Percentiles rank a stretch among this genome's conserved stretches.
Evolutionary conservation across 176 grass and related monocot species (phyloP).

Genomic region (Thalia dealbata): DNA sequence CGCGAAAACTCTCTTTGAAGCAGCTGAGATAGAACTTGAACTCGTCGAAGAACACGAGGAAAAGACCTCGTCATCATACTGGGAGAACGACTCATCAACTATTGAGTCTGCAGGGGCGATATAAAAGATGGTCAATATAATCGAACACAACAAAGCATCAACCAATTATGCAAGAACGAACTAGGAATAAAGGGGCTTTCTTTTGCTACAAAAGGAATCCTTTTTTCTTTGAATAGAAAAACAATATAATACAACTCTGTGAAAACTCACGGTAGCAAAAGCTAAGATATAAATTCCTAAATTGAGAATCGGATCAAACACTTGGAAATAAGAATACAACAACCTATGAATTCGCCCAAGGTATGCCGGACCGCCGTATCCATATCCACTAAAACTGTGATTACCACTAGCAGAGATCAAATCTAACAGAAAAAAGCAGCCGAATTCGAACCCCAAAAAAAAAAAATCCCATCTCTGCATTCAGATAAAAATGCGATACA

Average conservation of each 20-base stretch:
- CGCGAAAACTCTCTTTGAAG: conserved; percentile 15
- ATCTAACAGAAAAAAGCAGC: not conserved
- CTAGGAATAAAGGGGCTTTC: not conserved
- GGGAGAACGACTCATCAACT: not conserved
- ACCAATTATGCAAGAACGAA: not conserved
- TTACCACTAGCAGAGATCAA: not conserved
- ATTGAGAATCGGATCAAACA: not conserved
- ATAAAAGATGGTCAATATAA: not conserved
- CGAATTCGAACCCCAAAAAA: not conserved
- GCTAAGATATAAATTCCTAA: not conserved
- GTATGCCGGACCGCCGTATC: not conserved
- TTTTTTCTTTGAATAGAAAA: not conserved
- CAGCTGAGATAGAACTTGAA: conserved; percentile 20
- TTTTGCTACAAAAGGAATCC: not conserved
- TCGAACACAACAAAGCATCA: not conserved
- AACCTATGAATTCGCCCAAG: not conserved
- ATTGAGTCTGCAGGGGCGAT: not conserved
- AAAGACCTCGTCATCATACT: conserved; percentile 50
- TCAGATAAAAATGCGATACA: not conserved
- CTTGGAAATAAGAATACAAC: not conserved
- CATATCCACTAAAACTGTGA: not conserved
- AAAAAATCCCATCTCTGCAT: not conserved
- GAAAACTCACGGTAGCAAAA: too few species aligned
- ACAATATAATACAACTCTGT: not conserved
- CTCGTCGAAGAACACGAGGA: conserved; percentile 41